These are phyloP conservation scores for Ustilago tritici DNA, from an alignment of 1,284 basidiomycete genomes.

Conservation along the genomic window DNA sequence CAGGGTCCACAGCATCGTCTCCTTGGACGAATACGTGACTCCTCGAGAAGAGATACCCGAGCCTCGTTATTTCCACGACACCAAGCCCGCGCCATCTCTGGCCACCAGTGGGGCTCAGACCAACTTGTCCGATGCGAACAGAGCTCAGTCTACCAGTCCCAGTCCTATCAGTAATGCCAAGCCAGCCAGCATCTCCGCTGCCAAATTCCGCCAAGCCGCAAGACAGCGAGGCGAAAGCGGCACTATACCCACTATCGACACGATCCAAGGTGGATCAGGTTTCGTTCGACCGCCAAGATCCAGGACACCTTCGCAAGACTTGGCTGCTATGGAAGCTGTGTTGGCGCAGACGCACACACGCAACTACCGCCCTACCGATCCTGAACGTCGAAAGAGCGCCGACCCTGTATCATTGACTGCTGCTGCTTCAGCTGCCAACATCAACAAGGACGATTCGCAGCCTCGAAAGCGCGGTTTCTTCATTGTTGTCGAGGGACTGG, in stretches of 20 bases:
- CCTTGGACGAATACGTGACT: conserved; percentile 46
- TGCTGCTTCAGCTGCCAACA: neutral
- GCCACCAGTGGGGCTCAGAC: neutral
- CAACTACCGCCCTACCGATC: conserved; percentile 5
- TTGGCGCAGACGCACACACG: conserved; percentile 24
- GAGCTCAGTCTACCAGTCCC: conserved; percentile 26
- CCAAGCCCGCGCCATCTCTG: neutral
- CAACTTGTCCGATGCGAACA: conserved; percentile 9
- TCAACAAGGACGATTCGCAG: conserved; percentile 7
- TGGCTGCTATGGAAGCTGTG: conserved; percentile 49
- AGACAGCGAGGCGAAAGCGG: conserved; percentile 45
- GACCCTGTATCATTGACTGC: conserved; percentile 11
- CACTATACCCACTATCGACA: conserved; percentile 30
- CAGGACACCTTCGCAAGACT: conserved; percentile 45
- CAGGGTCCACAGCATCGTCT: conserved; percentile 45
- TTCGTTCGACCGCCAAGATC: conserved; percentile 34
- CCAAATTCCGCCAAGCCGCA: conserved; percentile 47
- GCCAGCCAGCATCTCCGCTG: conserved; percentile 52
- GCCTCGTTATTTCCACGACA: conserved; percentile 26
- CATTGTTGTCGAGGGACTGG: conserved; percentile 68
- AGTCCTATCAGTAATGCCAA: conserved; percentile 22
- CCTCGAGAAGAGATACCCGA: conserved; percentile 47
- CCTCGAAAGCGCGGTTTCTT: conserved; percentile 59
- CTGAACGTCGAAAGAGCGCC: conserved; percentile 30
- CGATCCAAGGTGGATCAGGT: conserved; percentile 20